Evolutionary conservation across 352 stramenopile genomes (phyloP).

Genomic region (Aphanomyces invadans): DNA sequence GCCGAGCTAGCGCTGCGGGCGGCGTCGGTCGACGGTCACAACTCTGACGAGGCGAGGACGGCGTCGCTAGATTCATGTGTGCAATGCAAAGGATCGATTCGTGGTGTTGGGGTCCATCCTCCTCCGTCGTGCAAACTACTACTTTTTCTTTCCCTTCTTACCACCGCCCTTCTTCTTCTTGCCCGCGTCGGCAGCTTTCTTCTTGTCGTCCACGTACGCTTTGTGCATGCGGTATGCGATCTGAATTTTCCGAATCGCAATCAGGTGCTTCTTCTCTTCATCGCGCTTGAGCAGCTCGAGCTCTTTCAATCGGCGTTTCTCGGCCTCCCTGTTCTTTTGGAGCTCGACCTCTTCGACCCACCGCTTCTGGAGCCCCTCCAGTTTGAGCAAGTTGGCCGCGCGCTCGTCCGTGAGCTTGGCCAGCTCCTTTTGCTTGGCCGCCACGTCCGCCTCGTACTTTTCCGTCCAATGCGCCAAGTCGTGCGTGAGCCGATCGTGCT

Average conservation of each 20-base stretch:
- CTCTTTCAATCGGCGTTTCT: slow-evolving; percentile 57
- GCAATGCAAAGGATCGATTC: too few species aligned
- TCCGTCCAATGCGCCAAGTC: slow-evolving; percentile 62
- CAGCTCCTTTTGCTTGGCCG: slow-evolving; percentile 56
- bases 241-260: slow-evolving; percentile 59
- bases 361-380: slow-evolving; percentile 58
- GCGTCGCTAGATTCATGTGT: too few species aligned
- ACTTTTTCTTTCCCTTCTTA: slow-evolving; percentile 47
- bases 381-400: slow-evolving; percentile 42
- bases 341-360: slow-evolving; percentile 64
- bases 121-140: too few species aligned
- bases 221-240: slow-evolving; percentile 42
- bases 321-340: slow-evolving; percentile 65
- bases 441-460: slow-evolving; percentile 79
- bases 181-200: slow-evolving; percentile 41
- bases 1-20: too few species aligned
- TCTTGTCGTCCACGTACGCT: slow-evolving; percentile 48
- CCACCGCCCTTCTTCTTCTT: slow-evolving; percentile 68
- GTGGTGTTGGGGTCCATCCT: too few species aligned
- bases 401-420: slow-evolving; percentile 52
- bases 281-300: slow-evolving; percentile 56
- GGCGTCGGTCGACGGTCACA: too few species aligned
- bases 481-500: slow-evolving; percentile 57
- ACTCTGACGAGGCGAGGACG: too few species aligned
- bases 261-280: slow-evolving; percentile 61